Base-by-base conservation (phyloP, 1,284 basidiomycete species). In the Gymnopus androsaceus region DNA sequence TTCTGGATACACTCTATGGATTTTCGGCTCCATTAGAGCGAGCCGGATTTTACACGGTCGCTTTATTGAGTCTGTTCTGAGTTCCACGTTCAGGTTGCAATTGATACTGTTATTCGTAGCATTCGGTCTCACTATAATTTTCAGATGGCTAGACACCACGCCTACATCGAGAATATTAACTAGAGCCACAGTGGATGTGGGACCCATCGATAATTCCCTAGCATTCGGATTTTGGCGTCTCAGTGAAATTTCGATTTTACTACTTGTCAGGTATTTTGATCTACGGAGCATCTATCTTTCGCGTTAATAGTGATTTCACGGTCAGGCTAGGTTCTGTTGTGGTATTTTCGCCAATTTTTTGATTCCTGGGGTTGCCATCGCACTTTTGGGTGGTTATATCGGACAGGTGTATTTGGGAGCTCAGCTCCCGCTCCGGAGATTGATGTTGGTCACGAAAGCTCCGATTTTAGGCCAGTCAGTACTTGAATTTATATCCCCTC, bases 141-240 rank as follows among this genome's bases (percentile, higher is more conserved):
- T 14, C n/a, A 59, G 59, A 47, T 64, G 62, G 62, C 51, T 85
- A 8, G 83, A 86, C 61, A 74, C 69, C 19, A 84, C 82, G 1
- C 84, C 84, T 0, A 77, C 78, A 0, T 80, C 82, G 15, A 74
- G 83, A 21, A 78, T 85, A 60, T 77, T 84, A 55, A 71, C 79
- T 41, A 75, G 84, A 36, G 83, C 83, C 64, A 84, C 83, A 1
- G 79, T 81, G 54, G 83, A 85, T 60, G 82, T 84, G 4, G 66
- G 69, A 68, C 74, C 68, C 51, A 68, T 55, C 28, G 40, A 50
- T 23, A 31, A 45, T 42, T 7, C 48, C 11, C n/a, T 55, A 2
- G 15, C 46, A 17, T 5, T 27, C n/a, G 46, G 34, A 27, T 31
- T 50, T 9, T 45, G 51, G 51, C 51, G 23, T 37, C 34, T 53